Conservation (phyloP, 2,329 filamentous ascomycete genomes). For the Pseudogymnoascus sp. region DNA sequence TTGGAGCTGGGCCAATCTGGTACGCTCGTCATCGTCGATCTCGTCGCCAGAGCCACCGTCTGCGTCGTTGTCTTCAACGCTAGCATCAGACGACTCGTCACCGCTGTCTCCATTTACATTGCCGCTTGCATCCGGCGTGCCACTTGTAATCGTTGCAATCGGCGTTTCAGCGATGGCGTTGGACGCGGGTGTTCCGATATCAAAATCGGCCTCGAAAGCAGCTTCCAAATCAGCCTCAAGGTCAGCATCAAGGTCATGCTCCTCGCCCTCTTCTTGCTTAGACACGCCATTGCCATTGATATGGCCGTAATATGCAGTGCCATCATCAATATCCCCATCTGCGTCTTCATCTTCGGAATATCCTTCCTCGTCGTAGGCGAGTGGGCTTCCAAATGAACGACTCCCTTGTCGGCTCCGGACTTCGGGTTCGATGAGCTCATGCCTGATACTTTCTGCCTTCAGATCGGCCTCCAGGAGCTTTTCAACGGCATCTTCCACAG, state of each 20-base stretch:
- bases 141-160: conserved; percentile 20
- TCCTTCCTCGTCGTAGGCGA: conserved; percentile 31
- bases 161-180: conserved; percentile 21
- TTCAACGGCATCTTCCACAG: conserved; percentile 50
- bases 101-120: conserved; percentile 27
- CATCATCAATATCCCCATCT: conserved; percentile 32
- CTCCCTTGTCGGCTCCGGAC: conserved; percentile 22
- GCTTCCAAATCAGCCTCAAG: conserved; percentile 30
- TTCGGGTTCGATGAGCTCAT: conserved; percentile 35
- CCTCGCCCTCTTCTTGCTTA: conserved; percentile 25
- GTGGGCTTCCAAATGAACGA: conserved; percentile 22
- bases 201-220: conserved; percentile 29
- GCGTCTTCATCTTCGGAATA: conserved; percentile 31
- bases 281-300: conserved; percentile 16
- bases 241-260: conserved; percentile 8
- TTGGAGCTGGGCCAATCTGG: conserved; percentile 38
- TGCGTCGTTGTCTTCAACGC: conserved; percentile 35
- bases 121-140: conserved; percentile 16
- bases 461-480: conserved; percentile 42
- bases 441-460: conserved; percentile 33
- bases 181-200: conserved; percentile 30
- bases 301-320: conserved; percentile 27
- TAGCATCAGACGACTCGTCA: conserved; percentile 39
- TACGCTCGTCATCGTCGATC: conserved; percentile 46
- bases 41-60: conserved; percentile 35